These are phyloP conservation scores for Trichomonascaceae sp. DNA, from an alignment of 1,139 yeast genomes.

Conservation along the genomic window DNA sequence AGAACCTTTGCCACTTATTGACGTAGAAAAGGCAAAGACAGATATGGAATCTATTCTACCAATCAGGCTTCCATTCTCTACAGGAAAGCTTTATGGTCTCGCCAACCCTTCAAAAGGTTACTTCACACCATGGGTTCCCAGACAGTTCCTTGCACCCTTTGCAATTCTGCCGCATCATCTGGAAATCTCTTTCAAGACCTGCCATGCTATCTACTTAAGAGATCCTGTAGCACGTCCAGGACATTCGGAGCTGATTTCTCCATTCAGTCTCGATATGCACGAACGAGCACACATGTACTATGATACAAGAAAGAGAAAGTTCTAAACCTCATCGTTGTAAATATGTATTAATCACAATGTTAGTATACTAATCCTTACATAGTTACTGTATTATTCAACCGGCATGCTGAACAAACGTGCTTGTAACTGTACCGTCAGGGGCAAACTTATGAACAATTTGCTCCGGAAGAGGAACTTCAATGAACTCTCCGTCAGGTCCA, in stretches of 20 bases:
- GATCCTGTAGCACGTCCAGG: constrained; percentile 98
- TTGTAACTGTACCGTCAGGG: constrained; percentile 41
- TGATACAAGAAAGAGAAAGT: constrained; percentile 49
- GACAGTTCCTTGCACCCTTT: constrained; percentile 88
- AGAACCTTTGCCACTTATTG: constrained; percentile 42
- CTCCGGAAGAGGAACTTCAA: constrained; percentile 80
- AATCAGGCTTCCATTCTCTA: constrained; percentile 35
- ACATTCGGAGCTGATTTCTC: constrained; percentile 90
- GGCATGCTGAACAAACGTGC: constrained; percentile 54
- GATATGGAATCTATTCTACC: constrained; percentile 40
- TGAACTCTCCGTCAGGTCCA: constrained; percentile 56
- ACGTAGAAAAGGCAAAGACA: constrained; percentile 46
- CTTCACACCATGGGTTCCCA: constrained; percentile 95
- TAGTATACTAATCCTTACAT: background rate
- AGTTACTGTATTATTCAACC: background rate
- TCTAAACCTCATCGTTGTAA: constrained; percentile 3
- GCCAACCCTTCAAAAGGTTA: constrained; percentile 69
- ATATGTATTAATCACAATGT: constrained; percentile 4
- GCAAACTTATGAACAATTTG: constrained; percentile 64
- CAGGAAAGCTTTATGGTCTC: constrained; percentile 65
- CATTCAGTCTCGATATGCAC: constrained; percentile 76
- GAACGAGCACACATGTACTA: constrained; percentile 96
- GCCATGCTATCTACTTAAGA: constrained; percentile 91
- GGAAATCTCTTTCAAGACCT: constrained; percentile 82
- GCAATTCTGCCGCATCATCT: constrained; percentile 88